phyloP scores from a whole-genome alignment of 176 grass and related monocot species.

The Aechmea fasciata region DNA sequence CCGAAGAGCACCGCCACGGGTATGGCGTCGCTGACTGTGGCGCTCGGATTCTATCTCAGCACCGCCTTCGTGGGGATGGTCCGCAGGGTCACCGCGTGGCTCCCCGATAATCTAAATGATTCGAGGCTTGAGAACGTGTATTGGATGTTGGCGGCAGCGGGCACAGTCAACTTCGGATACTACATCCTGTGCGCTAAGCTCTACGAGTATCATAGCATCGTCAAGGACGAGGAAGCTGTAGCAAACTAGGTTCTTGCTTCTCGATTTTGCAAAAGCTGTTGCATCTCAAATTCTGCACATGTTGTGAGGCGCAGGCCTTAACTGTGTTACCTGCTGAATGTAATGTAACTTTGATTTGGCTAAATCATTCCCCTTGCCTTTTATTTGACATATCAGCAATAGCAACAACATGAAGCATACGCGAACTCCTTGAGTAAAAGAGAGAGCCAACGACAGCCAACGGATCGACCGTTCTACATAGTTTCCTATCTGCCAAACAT shows the following conservation, averaged over 20 bases:
- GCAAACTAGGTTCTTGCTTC: neutral
- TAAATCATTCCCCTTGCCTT: too few relatives aligned
- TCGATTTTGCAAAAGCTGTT: too few relatives aligned
- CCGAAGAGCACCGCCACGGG: slow-evolving; percentile 63
- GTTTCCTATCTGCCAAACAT: slow-evolving; percentile 2
- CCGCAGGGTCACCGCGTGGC: slow-evolving; percentile 38
- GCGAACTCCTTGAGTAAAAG: too few relatives aligned
- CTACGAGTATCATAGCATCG: slow-evolving; percentile 45
- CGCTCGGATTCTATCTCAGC: slow-evolving; percentile 69
- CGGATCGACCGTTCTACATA: neutral
- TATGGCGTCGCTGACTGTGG: slow-evolving; percentile 43
- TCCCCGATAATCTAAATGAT: slow-evolving; percentile 71
- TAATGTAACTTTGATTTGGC: too few relatives aligned
- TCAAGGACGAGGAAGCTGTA: slow-evolving; percentile 10
- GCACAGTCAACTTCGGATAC: slow-evolving; percentile 53
- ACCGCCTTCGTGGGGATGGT: slow-evolving; percentile 42
- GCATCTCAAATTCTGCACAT: too few relatives aligned
- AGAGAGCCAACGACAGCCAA: too few relatives aligned
- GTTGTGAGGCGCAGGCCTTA: too few relatives aligned
- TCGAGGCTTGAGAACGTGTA: slow-evolving; percentile 54
- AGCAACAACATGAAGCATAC: too few relatives aligned
- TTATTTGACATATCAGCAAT: too few relatives aligned
- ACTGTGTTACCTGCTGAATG: too few relatives aligned
- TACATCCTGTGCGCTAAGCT: slow-evolving; percentile 50
- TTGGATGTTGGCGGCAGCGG: slow-evolving; percentile 43